A percentile compares a stretch with the other conserved stretches of the same genome.
phyloP scores from a whole-genome alignment of 2,329 filamentous ascomycete species.

The Colletotrichum plurivorum region DNA sequence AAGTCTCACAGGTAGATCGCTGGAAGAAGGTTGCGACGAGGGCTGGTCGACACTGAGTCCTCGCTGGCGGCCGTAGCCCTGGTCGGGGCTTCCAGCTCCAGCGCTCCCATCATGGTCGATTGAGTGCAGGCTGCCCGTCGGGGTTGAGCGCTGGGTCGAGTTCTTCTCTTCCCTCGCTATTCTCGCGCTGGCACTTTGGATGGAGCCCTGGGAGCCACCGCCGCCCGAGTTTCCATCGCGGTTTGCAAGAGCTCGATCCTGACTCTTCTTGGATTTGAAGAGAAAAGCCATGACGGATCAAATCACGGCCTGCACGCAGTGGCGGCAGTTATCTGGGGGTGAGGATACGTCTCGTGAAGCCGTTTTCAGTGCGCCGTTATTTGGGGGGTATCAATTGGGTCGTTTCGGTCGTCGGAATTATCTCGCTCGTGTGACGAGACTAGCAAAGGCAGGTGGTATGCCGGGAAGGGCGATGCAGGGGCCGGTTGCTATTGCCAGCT shows the following conservation, averaged over 20 bases:
- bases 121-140: constrained; percentile 84
- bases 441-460: constrained; percentile 11
- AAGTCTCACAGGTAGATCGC: constrained; percentile 59
- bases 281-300: constrained; percentile 80
- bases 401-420: constrained; percentile 21
- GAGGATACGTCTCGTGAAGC: constrained; percentile 28
- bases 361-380: constrained; percentile 41
- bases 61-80: constrained; percentile 70
- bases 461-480: constrained; percentile 25
- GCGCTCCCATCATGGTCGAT: constrained; percentile 71
- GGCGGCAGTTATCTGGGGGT: constrained; percentile 43
- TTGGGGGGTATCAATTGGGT: constrained; percentile 24
- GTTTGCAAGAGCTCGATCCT: constrained; percentile 71
- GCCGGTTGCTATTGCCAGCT: constrained; percentile 29
- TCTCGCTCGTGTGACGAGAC: constrained; percentile 17
- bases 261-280: constrained; percentile 86
- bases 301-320: constrained; percentile 53
- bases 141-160: constrained; percentile 73
- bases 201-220: constrained; percentile 59
- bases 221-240: constrained; percentile 64
- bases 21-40: constrained; percentile 51
- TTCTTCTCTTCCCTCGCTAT: constrained; percentile 69
- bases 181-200: constrained; percentile 55
- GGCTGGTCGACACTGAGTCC: constrained; percentile 64
- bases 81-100: constrained; percentile 76